Evolutionary conservation across 2,329 filamentous ascomycete species (phyloP).

Genomic region (Aureobasidium melanogenum): DNA sequence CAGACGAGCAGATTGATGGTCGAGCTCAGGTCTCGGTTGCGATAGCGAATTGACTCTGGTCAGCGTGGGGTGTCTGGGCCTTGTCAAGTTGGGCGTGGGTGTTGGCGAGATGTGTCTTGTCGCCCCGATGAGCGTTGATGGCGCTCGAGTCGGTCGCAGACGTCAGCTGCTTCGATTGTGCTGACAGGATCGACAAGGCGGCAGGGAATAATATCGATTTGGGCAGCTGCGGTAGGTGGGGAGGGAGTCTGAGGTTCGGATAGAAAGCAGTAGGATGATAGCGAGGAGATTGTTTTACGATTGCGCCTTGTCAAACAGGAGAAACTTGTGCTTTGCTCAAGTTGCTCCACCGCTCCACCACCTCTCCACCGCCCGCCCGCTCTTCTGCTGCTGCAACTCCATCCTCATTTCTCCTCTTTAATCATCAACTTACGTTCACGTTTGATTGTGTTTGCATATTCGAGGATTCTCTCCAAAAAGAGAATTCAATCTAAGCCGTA

Average conservation of each 20-base stretch:
- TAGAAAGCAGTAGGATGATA: not conserved
- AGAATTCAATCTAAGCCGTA: not conserved
- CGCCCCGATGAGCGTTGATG: not conserved
- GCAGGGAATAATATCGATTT: not conserved
- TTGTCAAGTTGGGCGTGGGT: not conserved
- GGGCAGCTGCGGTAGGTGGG: not conserved
- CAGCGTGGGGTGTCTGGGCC: not conserved
- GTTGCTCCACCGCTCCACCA: not conserved
- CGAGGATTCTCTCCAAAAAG: not conserved
- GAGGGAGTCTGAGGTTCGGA: not conserved
- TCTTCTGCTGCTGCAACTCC: not conserved
- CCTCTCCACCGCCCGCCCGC: not conserved
- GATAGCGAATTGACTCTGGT: not conserved
- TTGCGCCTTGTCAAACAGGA: conserved; percentile 1
- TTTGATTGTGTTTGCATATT: not conserved
- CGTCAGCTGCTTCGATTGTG: conserved; percentile 2
- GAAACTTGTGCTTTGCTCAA: not conserved
- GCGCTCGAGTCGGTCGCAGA: not conserved
- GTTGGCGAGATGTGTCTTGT: conserved; percentile 4
- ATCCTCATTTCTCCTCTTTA: not conserved
- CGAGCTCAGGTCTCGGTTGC: not conserved
- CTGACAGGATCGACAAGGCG: not conserved
- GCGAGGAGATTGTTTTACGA: not conserved
- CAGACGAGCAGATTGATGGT: not conserved
- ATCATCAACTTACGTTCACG: not conserved